A percentile compares a stretch with the other conserved stretches of the same genome.
Evolutionary conservation across 1,284 basidiomycete genomes (phyloP).

Genomic region (Pseudozyma sp.): DNA sequence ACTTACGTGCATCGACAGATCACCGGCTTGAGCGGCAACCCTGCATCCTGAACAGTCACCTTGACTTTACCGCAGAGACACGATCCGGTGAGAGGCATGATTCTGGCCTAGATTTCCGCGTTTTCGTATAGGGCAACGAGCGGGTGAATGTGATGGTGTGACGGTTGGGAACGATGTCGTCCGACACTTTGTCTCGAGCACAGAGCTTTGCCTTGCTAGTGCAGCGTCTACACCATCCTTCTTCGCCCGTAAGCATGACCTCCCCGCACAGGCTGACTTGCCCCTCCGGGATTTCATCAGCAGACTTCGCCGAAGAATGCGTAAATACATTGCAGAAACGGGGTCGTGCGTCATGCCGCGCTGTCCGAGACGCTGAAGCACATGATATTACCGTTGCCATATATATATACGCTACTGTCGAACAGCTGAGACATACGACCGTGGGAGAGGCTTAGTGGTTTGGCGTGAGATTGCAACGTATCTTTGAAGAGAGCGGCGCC

Average conservation of each 20-base stretch:
- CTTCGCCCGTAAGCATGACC: no score
- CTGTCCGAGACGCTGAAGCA: not conserved
- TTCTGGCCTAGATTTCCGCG: not conserved
- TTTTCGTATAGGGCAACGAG: no score
- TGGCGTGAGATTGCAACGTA: conserved; percentile 59
- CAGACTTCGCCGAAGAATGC: not conserved
- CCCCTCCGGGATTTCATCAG: not conserved
- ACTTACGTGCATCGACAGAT: conserved; percentile 36
- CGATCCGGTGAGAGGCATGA: conserved; percentile 27
- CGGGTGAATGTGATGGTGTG: not conserved
- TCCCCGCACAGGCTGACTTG: no score
- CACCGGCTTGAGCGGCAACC: conserved; percentile 23
- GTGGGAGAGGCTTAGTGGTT: conserved; percentile 62
- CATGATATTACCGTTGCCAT: no score
- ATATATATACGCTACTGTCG: not conserved
- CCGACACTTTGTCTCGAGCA: not conserved
- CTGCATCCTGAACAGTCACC: conserved; percentile 28
- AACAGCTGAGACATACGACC: not conserved
- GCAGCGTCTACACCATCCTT: no score
- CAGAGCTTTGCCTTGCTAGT: no score
- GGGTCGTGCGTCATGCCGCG: not conserved
- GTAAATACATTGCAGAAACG: not conserved
- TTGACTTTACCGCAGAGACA: conserved; percentile 38
- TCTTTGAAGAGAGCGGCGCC: conserved; percentile 17
- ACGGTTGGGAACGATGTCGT: not conserved